phyloP scores from a whole-genome alignment of 1,139 yeast species.

The Hyphopichia fennica region DNA sequence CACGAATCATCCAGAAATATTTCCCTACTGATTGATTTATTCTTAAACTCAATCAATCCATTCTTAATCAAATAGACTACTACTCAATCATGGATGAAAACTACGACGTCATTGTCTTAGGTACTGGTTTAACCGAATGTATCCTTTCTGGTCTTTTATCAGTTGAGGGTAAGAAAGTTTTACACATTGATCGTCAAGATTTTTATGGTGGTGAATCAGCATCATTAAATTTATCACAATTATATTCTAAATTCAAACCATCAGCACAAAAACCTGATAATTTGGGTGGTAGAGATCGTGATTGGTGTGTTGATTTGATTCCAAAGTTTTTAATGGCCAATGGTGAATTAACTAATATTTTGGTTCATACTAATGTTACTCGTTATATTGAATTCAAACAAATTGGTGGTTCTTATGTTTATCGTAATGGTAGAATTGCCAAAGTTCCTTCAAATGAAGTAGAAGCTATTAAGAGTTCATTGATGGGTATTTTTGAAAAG shows the following conservation, averaged over 20 bases:
- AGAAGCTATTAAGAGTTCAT: constrained; percentile 87
- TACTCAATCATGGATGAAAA: constrained; percentile 79
- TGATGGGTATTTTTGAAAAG: constrained; percentile 96
- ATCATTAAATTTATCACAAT: constrained; percentile 59
- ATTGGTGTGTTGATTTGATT: constrained; percentile 96
- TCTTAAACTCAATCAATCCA: too few species aligned
- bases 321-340: constrained; percentile 98
- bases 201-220: constrained; percentile 90
- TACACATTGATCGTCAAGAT: constrained; percentile 94
- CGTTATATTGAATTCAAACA: constrained; percentile 95
- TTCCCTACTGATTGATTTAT: too few species aligned
- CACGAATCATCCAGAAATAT: too few species aligned
- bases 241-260: constrained; percentile 73
- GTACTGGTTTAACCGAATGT: constrained; percentile 93
- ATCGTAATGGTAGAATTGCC: constrained; percentile 86
- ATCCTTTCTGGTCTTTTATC: constrained; percentile 90
- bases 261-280: constrained; percentile 65
- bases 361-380: constrained; percentile 94
- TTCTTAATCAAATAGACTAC: too few species aligned
- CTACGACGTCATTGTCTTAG: constrained; percentile 67
- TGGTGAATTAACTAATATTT: constrained; percentile 94
- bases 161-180: constrained; percentile 91
- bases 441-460: constrained; percentile 92
- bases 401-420: constrained; percentile 91
- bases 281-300: constrained; percentile 85